phyloP scores from a whole-genome alignment of 163 green algal species.

The Chlamydomonas reinhardtii region DNA sequence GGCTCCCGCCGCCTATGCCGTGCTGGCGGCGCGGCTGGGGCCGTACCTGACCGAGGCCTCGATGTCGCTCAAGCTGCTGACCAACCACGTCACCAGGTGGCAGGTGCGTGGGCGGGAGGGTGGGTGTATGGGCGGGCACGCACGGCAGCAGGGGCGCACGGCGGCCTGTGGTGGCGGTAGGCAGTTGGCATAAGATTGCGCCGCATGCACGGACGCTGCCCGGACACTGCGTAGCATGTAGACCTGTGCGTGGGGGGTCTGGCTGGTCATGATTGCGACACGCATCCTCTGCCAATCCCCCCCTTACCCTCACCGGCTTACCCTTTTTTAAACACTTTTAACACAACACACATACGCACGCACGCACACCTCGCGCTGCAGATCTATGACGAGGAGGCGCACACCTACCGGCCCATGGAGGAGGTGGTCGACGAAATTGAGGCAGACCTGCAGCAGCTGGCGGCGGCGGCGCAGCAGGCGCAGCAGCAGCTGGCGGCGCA shows the following conservation, averaged over 20 bases:
- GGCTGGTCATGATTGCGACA: no score
- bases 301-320: no score
- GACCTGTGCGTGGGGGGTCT: no score
- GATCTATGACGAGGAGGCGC: conserved; percentile 61
- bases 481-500: conserved; percentile 3
- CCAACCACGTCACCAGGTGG: conserved; percentile 68
- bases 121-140: background rate
- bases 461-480: background rate
- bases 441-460: conserved; percentile 14
- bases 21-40: conserved; percentile 54
- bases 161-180: no score
- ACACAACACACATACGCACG: no score
- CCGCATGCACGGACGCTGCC: no score
- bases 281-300: no score
- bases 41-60: conserved; percentile 61
- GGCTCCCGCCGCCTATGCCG: conserved; percentile 12
- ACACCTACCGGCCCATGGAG: conserved; percentile 62
- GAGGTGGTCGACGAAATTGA: conserved; percentile 28
- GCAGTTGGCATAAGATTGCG: no score
- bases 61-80: conserved; percentile 57
- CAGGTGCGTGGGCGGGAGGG: conserved; percentile 51
- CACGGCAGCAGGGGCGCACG: no score
- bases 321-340: no score
- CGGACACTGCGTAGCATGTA: no score
- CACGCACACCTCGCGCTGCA: no score